These are phyloP conservation scores for Lentinula boryana DNA, from an alignment of 768 basidiomycete species.

Conservation along the genomic window DNA sequence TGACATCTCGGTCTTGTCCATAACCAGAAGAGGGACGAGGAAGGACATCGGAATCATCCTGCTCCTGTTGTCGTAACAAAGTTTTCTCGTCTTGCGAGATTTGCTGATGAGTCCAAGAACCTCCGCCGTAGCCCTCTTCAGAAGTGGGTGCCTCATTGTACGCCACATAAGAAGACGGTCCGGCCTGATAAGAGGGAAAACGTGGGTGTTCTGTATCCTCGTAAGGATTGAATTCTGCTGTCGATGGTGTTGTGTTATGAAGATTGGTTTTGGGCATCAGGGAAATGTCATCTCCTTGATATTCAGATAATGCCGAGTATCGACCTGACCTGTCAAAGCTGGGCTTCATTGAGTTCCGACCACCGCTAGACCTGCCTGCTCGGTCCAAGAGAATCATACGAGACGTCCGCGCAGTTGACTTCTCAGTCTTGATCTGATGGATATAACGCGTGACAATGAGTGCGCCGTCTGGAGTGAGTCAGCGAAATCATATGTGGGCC, in stretches of 20 bases:
- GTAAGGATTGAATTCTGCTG: conserved; percentile 5
- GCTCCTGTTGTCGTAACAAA: background rate
- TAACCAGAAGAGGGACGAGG: too few relatives aligned
- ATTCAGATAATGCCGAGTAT: background rate
- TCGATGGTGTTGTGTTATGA: background rate
- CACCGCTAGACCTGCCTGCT: background rate
- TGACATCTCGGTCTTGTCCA: background rate
- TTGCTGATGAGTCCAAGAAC: conserved; percentile 4
- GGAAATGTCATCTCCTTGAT: background rate
- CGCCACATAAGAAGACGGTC: background rate
- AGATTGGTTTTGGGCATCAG: background rate
- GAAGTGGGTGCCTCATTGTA: background rate
- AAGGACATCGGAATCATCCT: background rate
- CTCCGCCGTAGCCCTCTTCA: conserved; percentile 6
- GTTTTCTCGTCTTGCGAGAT: conserved; percentile 1
- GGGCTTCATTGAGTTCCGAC: background rate
- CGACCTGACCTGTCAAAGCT: background rate
- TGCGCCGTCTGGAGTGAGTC: conserved; percentile 37
- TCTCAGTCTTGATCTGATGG: conserved; percentile 45
- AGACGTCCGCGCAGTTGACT: conserved; percentile 36
- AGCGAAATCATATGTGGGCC: background rate
- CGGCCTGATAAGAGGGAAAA: background rate
- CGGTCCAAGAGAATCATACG: background rate
- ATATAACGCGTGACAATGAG: conserved; percentile 50
- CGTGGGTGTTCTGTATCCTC: background rate